These are phyloP conservation scores for Panicum miliaceum DNA, from an alignment of 176 grass and related monocot species.

Conservation along the genomic window DNA sequence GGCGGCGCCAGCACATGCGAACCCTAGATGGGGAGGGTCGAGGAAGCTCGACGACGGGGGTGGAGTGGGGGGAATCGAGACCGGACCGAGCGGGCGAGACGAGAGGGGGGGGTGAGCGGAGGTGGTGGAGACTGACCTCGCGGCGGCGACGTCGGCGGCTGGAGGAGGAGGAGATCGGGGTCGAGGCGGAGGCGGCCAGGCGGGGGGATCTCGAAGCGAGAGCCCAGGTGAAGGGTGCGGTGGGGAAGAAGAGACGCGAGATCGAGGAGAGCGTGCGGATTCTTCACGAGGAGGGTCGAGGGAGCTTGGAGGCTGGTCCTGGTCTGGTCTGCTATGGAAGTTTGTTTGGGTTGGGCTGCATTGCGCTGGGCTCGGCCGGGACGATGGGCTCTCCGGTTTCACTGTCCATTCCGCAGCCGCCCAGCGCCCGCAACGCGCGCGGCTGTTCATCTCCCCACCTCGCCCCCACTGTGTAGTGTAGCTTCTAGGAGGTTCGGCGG, in stretches of 20 bases:
- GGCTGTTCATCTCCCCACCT: too few species aligned
- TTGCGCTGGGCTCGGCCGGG: neutral
- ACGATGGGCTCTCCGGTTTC: too few species aligned
- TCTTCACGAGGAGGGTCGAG: neutral
- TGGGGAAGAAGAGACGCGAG: slow-evolving; percentile 2
- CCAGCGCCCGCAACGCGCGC: too few species aligned
- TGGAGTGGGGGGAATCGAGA: neutral
- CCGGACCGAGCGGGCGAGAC: neutral
- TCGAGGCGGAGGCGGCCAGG: neutral
- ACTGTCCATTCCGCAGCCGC: too few species aligned
- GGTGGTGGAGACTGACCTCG: slow-evolving; percentile 16
- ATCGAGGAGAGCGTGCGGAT: neutral
- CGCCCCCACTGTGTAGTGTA: too few species aligned
- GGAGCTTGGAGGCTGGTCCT: neutral
- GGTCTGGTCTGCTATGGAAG: neutral
- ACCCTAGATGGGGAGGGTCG: neutral
- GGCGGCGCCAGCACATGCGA: neutral
- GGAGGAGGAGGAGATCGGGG: slow-evolving; percentile 3
- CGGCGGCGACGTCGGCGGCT: neutral
- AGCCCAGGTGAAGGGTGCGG: neutral
- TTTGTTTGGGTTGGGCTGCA: neutral
- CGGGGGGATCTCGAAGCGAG: neutral
- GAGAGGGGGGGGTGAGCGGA: neutral
- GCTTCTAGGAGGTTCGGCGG: too few species aligned
- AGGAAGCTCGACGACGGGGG: neutral